phyloP scores from a whole-genome alignment of 805 yeast species.

The Zygotorulaspora chibaensis region DNA sequence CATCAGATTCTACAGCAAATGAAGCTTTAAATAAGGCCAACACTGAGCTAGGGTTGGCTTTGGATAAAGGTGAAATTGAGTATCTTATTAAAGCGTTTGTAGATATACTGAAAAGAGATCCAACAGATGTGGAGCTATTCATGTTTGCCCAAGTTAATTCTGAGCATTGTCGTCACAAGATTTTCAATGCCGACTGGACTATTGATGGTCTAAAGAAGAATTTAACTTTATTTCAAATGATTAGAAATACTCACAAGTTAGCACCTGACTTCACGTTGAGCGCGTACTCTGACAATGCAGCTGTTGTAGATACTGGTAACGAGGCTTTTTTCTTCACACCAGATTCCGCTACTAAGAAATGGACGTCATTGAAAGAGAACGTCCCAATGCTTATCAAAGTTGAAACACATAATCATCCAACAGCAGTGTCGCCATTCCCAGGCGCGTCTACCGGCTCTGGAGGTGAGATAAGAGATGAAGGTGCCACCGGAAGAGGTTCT shows the following conservation, averaged over 20 bases:
- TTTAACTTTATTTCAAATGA: constrained; percentile 83
- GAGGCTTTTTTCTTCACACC: constrained; percentile 78
- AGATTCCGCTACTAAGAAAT: constrained; percentile 61
- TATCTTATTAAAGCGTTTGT: constrained; percentile 82
- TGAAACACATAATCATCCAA: constrained; percentile 98
- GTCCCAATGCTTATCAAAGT: constrained; percentile 92
- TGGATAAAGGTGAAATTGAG: constrained; percentile 88
- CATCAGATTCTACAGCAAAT: constrained; percentile 31
- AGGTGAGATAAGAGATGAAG: constrained; percentile 99
- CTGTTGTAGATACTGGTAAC: constrained; percentile 60
- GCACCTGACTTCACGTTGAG: constrained; percentile 80
- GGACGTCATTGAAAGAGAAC: constrained; percentile 69
- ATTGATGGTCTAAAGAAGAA: constrained; percentile 78
- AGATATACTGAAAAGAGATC: constrained; percentile 72
- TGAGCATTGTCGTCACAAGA: constrained; percentile 98
- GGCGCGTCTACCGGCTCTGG: constrained; percentile 99
- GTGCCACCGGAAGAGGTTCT: constrained; percentile 98
- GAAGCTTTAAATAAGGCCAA: constrained; percentile 72
- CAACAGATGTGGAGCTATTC: constrained; percentile 95
- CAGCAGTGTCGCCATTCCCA: constrained; percentile 98
- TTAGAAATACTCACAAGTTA: constrained; percentile 82
- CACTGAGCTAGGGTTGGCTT: constrained; percentile 83
- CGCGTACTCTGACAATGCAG: constrained; percentile 97
- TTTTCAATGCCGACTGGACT: constrained; percentile 97
- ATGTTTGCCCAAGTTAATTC: constrained; percentile 99